Conservation (phyloP, 345 rosid genomes). For the Eucalyptus marginata region DNA sequence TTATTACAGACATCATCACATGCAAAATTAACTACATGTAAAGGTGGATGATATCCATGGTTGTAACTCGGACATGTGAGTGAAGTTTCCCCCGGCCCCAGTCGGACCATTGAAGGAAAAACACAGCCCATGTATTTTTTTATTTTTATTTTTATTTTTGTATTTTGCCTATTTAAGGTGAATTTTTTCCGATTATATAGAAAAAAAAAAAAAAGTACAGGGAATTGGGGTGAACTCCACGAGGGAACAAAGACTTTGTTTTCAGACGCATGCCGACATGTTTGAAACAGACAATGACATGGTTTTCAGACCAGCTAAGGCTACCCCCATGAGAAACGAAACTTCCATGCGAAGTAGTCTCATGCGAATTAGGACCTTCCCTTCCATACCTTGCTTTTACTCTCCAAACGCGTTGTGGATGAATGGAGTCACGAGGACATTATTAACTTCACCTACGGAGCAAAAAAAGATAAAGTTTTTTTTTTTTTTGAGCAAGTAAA, state of each 20-base stretch:
- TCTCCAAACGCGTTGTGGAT: background rate
- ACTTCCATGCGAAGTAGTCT: background rate
- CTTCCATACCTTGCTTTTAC: background rate
- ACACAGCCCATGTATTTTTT: background rate
- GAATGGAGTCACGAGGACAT: background rate
- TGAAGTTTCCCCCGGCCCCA: background rate
- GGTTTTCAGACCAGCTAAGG: background rate
- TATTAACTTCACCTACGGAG: background rate
- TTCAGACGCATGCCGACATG: background rate
- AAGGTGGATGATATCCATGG: background rate
- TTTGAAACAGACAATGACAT: background rate
- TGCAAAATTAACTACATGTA: background rate
- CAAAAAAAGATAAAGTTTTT: background rate
- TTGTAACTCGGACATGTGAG: background rate
- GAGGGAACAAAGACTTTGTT: background rate
- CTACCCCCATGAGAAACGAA: background rate
- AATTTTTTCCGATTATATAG: background rate
- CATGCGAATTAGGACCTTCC: background rate
- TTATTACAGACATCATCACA: background rate
- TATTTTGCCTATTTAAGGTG: background rate
- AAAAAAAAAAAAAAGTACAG: background rate
- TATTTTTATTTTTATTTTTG: too few species aligned
- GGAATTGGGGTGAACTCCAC: background rate
- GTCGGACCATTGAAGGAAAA: background rate
- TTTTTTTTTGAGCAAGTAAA: too few species aligned